These are phyloP conservation scores for Thalia dealbata DNA, from an alignment of 176 grass and related monocot genomes.

Conservation along the genomic window DNA sequence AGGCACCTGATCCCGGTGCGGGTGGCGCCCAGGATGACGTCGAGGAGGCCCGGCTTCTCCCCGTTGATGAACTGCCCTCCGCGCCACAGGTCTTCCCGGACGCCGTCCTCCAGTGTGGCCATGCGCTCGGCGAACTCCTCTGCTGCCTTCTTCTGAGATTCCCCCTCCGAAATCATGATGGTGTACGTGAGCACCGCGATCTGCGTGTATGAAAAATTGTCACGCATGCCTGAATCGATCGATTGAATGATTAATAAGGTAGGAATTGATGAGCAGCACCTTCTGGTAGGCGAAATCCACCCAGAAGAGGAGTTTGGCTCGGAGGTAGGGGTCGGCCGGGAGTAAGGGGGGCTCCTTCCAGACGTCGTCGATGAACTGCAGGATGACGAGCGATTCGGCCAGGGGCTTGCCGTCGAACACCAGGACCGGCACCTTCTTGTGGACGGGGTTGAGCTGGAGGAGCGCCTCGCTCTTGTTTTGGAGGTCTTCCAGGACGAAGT, in stretches of 20 bases:
- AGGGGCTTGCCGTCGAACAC: constrained; percentile 25
- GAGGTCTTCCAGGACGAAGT: constrained; percentile 25
- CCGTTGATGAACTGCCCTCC: constrained; percentile 16
- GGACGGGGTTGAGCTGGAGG: constrained; percentile 24
- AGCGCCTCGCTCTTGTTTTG: constrained; percentile 37
- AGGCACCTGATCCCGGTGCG: neutral
- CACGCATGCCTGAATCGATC: neutral
- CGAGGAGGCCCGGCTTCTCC: constrained; percentile 7
- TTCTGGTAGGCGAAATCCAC: constrained; percentile 33
- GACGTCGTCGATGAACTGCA: constrained; percentile 26
- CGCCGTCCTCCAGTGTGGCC: constrained; percentile 14
- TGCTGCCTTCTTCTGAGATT: constrained; percentile 19
- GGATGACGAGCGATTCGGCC: constrained; percentile 23
- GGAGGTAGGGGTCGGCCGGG: constrained; percentile 17
- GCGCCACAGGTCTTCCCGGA: constrained; percentile 18
- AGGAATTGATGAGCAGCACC: neutral
- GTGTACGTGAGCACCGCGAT: neutral
- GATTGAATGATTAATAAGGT: no score
- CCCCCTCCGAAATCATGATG: neutral
- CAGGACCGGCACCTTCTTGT: constrained; percentile 38
- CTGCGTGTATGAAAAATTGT: neutral
- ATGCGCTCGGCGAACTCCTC: constrained; percentile 7
- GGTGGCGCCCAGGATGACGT: neutral
- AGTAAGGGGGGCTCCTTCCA: constrained; percentile 21
- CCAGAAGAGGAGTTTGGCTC: constrained; percentile 29